Evolutionary conservation across 805 yeast genomes (phyloP).

Genomic region (Zygotorulaspora chibaensis): DNA sequence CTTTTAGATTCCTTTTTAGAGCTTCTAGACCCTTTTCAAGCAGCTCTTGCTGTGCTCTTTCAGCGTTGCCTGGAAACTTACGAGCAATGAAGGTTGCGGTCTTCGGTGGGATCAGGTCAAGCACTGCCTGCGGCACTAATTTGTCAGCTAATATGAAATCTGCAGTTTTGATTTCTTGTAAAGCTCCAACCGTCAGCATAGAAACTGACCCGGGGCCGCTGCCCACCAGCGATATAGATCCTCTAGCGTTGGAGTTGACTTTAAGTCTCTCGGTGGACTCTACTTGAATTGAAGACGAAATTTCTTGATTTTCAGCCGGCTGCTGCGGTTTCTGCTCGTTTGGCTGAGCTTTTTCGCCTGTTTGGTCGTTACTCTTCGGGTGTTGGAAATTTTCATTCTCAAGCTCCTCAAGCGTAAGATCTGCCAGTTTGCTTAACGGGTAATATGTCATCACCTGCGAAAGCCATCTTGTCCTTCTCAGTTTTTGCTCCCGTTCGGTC

Average conservation of each 20-base stretch:
- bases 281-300: neutral
- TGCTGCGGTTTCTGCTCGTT: neutral
- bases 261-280: conserved; percentile 1
- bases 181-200: conserved; percentile 78
- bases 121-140: conserved; percentile 82
- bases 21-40: conserved; percentile 66
- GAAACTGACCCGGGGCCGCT: conserved; percentile 91
- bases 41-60: conserved; percentile 83
- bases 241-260: conserved; percentile 32
- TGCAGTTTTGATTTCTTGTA: conserved; percentile 73
- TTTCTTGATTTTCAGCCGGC: neutral
- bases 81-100: conserved; percentile 82
- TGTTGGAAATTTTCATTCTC: conserved; percentile 2
- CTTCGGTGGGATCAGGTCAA: conserved; percentile 71
- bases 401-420: conserved; percentile 46
- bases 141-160: conserved; percentile 87
- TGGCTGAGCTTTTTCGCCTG: neutral
- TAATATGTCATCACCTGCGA: conserved; percentile 88
- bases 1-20: conserved; percentile 61
- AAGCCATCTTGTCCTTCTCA: conserved; percentile 74
- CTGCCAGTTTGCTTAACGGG: conserved; percentile 64
- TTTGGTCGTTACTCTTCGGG: neutral
- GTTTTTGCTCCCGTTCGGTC: conserved; percentile 47
- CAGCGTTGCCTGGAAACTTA: conserved; percentile 96
- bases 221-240: conserved; percentile 79